phyloP scores from a whole-genome alignment of 2,329 filamentous ascomycete genomes.

The Aspergillus brunneoviolaceus region DNA sequence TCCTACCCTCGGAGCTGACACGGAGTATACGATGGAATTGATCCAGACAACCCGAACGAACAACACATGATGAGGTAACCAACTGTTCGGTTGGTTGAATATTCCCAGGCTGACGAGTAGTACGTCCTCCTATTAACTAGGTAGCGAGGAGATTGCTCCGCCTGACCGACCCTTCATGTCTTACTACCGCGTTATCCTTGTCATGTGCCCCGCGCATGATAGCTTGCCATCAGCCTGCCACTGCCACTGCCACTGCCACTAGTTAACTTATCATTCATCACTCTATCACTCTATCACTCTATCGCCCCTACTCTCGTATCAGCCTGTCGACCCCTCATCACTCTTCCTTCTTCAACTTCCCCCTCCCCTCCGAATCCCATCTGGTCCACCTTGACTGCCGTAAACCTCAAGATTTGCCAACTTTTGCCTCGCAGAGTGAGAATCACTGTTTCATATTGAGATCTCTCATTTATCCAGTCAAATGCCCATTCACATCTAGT shows the following conservation, averaged over 20 bases:
- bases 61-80: constrained; percentile 14
- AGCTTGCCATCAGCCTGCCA: neutral
- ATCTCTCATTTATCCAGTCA: neutral
- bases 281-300: no score
- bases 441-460: neutral
- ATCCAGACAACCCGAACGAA: neutral
- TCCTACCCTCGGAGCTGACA: neutral
- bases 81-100: no score
- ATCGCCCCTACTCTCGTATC: no score
- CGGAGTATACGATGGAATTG: neutral
- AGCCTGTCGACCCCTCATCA: neutral
- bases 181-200: constrained; percentile 4
- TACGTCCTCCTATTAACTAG: no score
- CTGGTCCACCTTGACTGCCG: neutral
- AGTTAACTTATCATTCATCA: no score
- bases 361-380: neutral
- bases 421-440: neutral
- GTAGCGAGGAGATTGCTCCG: neutral
- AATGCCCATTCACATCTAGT: neutral
- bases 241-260: no score
- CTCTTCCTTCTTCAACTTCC: neutral
- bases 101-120: no score
- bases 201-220: constrained; percentile 22
- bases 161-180: neutral
- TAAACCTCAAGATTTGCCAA: neutral